These are phyloP conservation scores for Atractiella rhizophila DNA, from an alignment of 768 basidiomycete genomes.

Conservation along the genomic window DNA sequence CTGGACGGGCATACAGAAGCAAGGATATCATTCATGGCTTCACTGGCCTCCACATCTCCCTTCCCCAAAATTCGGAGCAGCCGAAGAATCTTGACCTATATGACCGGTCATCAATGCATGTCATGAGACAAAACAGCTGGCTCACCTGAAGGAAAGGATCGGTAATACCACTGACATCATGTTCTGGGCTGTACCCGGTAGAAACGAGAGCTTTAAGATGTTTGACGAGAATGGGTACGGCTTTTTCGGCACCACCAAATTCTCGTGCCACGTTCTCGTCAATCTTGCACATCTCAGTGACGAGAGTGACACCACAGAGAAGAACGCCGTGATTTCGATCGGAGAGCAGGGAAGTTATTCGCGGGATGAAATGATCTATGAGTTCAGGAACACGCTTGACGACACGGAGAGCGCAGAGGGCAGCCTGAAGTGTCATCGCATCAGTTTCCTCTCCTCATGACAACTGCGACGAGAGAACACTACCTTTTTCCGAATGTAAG, in stretches of 20 bases:
- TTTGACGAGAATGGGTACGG: constrained; percentile 73
- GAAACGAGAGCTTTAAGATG: constrained; percentile 84
- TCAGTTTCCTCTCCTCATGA: background rate
- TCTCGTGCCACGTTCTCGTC: constrained; percentile 50
- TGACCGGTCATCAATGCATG: constrained; percentile 16
- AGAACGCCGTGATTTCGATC: constrained; percentile 95
- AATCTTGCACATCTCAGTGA: constrained; percentile 74
- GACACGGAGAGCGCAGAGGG: constrained; percentile 76
- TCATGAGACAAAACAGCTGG: background rate
- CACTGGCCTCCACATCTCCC: constrained; percentile 62
- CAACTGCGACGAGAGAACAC: constrained; percentile 9
- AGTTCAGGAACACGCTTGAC: constrained; percentile 91
- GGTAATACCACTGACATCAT: constrained; percentile 97
- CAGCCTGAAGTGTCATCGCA: constrained; percentile 35
- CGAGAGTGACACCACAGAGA: constrained; percentile 74
- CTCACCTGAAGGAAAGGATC: constrained; percentile 64
- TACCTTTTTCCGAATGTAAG: constrained; percentile 97
- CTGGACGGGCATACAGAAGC: constrained; percentile 43
- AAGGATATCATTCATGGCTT: constrained; percentile 93
- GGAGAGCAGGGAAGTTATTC: constrained; percentile 68
- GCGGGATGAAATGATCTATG: constrained; percentile 64
- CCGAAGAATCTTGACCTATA: constrained; percentile 54
- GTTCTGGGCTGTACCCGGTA: constrained; percentile 92
- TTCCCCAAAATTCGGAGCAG: constrained; percentile 66
- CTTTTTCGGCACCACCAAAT: constrained; percentile 51